These are phyloP conservation scores for Raphanus hybrid DNA, from an alignment of 441 rosid species.

Conservation along the genomic window DNA sequence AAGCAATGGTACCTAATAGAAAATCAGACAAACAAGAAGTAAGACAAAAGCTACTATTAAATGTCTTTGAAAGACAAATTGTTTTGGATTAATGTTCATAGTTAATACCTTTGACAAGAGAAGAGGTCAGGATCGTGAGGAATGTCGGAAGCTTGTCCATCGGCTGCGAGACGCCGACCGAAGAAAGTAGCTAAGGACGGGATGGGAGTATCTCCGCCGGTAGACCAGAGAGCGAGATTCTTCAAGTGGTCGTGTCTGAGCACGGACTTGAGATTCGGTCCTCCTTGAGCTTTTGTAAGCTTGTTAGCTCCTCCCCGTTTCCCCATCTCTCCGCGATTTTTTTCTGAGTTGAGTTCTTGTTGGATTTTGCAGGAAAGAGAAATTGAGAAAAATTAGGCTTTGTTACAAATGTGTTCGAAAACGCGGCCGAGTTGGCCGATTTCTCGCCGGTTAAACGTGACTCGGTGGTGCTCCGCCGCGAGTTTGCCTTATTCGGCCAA, in stretches of 20 bases:
- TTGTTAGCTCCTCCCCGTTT: slow-evolving; percentile 48
- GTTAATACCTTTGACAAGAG: slow-evolving; percentile 58
- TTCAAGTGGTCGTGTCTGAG: slow-evolving; percentile 58
- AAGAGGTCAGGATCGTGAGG: slow-evolving; percentile 53
- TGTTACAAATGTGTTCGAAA: too few species aligned
- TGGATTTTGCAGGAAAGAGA: too few species aligned
- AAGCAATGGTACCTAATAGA: background rate
- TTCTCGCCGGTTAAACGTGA: too few species aligned
- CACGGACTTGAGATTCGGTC: slow-evolving; percentile 37
- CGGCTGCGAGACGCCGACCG: slow-evolving; percentile 56
- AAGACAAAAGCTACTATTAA: background rate
- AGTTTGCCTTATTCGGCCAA: too few species aligned
- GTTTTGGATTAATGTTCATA: too few species aligned
- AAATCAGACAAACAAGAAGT: background rate
- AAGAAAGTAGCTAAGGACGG: slow-evolving; percentile 51
- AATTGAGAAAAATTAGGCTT: too few species aligned
- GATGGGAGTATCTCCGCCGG: slow-evolving; percentile 49
- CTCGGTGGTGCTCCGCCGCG: too few species aligned
- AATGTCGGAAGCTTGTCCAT: slow-evolving; percentile 45
- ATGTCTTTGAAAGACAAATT: background rate
- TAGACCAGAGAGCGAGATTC: slow-evolving; percentile 55
- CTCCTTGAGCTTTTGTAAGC: slow-evolving; percentile 34
- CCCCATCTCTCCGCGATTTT: slow-evolving; percentile 36
- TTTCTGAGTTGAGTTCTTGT: too few species aligned
- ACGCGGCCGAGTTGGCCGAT: too few species aligned